These are phyloP conservation scores for Posidonia australis DNA, from an alignment of 106 monocot genomes.

Conservation along the genomic window DNA sequence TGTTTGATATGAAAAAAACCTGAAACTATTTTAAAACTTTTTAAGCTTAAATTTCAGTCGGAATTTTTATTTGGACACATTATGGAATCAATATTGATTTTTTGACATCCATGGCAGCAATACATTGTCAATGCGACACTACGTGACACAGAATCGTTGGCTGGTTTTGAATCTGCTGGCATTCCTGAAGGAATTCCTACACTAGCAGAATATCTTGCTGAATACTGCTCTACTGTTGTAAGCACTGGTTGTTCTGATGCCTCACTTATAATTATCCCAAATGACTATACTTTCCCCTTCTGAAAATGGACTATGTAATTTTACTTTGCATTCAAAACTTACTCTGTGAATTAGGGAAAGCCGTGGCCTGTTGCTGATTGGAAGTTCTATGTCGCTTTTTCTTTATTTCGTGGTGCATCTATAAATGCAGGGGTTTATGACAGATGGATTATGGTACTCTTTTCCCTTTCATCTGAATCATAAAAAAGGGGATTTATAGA, in stretches of 20 bases:
- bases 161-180: slow-evolving; percentile 54
- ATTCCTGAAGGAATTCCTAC: slow-evolving; percentile 87
- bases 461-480: background rate
- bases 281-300: background rate
- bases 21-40: background rate
- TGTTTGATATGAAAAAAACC: background rate
- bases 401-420: slow-evolving; percentile 76
- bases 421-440: slow-evolving; percentile 89
- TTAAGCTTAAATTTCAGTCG: background rate
- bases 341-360: slow-evolving; percentile 38
- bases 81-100: background rate
- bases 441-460: slow-evolving; percentile 79
- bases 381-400: slow-evolving; percentile 98
- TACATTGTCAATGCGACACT: slow-evolving; percentile 33
- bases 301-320: background rate
- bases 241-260: slow-evolving; percentile 9
- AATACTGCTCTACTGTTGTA: slow-evolving; percentile 82
- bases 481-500: background rate
- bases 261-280: background rate
- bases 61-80: background rate
- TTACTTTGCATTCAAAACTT: background rate
- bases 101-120: slow-evolving; percentile 32
- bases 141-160: slow-evolving; percentile 18
- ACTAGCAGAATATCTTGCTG: slow-evolving; percentile 66
- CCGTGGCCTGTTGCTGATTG: slow-evolving; percentile 85